Evolutionary conservation across 495 filamentous ascomycete genomes (phyloP).

Genomic region (Usnea hakonensis): DNA sequence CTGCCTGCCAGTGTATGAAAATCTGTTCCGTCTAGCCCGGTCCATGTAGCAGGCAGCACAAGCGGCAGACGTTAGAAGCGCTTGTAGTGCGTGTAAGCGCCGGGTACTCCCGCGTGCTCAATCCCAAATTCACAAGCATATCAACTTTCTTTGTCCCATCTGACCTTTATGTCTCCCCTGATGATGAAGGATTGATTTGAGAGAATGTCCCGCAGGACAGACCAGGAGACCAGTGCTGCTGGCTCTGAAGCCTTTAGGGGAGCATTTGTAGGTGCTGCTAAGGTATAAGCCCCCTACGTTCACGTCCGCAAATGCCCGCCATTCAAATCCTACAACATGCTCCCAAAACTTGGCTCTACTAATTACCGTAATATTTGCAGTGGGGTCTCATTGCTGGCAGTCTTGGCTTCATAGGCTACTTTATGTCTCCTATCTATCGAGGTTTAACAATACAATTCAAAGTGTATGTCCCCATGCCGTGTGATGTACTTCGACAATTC

Average conservation of each 20-base stretch:
- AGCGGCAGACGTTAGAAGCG: neutral
- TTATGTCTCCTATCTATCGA: slow-evolving; percentile 65
- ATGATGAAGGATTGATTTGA: neutral
- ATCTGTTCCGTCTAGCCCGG: neutral
- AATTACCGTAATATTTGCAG: slow-evolving; percentile 27
- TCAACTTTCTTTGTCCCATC: neutral
- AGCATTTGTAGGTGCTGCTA: slow-evolving; percentile 51
- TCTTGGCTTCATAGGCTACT: slow-evolving; percentile 49
- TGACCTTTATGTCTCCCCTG: neutral
- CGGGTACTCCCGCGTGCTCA: neutral
- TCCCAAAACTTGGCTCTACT: neutral
- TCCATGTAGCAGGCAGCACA: slow-evolving; percentile 7
- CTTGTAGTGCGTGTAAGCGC: no score
- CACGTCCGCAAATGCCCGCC: neutral
- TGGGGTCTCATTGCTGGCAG: slow-evolving; percentile 55
- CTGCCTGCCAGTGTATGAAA: slow-evolving; percentile 3
- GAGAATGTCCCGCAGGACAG: slow-evolving; percentile 17
- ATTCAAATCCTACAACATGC: neutral
- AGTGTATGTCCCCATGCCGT: slow-evolving; percentile 41
- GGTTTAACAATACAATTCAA: slow-evolving; percentile 85
- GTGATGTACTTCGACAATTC: neutral
- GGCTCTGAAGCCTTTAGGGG: slow-evolving; percentile 56
- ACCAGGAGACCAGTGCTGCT: slow-evolving; percentile 47
- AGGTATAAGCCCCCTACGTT: slow-evolving; percentile 31
- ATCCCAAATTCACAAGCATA: no score